Base-by-base conservation (phyloP, 1,139 yeast species). In the Blastobotrys ciferrii region DNA sequence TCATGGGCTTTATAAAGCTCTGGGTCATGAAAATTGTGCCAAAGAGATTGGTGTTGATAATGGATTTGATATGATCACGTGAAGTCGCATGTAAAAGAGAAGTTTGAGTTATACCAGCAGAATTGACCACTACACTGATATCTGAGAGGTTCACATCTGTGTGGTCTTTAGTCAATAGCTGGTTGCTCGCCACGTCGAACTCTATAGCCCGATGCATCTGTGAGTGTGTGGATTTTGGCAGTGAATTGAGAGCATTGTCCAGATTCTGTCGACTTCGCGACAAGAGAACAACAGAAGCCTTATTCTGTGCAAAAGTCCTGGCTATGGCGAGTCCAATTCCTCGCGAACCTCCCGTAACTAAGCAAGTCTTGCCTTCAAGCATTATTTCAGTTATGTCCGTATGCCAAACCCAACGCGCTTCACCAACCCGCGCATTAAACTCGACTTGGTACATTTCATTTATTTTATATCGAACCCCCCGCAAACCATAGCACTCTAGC, bases 271-370 rank as follows among this genome's bases (percentile, higher is more conserved):
- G 67, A 50, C 77, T 73, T 37, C 94, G 67, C 0, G 95, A 82
- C 6, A 87, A 58, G 14, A 87, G 65, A 0, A 86, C 73, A 11
- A 87, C 73, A 14, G 76, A 74, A 19, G 84, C 77, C 1, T 96
- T 96, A 40, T 75, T 63, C 0, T 58, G 45, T 0, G 95, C 82
- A 31, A 91, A 69, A 46, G 64, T 66, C 36, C 67, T 60, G 0
- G 92, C 83, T 14, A 91, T 77, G 0, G 82, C 81, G 4, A 74
- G 69, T 0, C 98, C 98, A 25, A 91, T 73, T 0, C 98, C 98
- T 56, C 80, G 71, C 0, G 96, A 86, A 0, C 88, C 96, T 0
- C 98, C 98, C 0, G 97, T 89, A 1, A 91, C 54, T 7, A 69
- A 49, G 19, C 66, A 64, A 11, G 50, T 56, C 33, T 52, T 57